Evolutionary conservation across 2,329 filamentous ascomycete genomes (phyloP), one percentile per base, ranked within the genome.

Genomic region (Epichloe aotearoae): DNA sequence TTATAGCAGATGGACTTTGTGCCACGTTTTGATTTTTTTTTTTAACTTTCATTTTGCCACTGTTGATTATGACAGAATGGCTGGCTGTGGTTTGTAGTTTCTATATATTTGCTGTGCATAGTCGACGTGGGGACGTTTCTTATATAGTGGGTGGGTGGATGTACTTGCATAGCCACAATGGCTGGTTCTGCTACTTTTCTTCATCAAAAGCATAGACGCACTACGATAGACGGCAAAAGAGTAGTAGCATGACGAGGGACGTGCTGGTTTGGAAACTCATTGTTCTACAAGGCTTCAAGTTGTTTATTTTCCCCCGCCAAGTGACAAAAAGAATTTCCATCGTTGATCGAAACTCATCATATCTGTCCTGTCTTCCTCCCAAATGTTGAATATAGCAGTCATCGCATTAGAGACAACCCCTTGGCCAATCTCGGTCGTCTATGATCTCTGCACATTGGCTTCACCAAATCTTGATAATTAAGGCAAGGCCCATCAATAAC

Each of bases 1-100:
- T 52, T 71, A 42, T 69, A 59, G 59, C 10, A 30, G 6, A 6
- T 23, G 34, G 11, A 40, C 36, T 33, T 26, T 15, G 19, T 30
- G 15, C 37, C 36, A 20, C 14, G 3, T 14, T 14, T 14, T 30
- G 17, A n/a, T 26, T n/a, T 20, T 3, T 34, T 3, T 36, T 38
- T 34, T 1, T 1, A n/a, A 1, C 36, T 17, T 47, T 20, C 3
- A 14, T 30, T 17, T 10, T 36, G 30, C 30, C 30, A 30, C 30
- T 30, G 10, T 11, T 30, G 8, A 4, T 30, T 4, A 30, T 30
- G 30, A 11, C 10, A 30, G 30, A 30, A 30, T 30, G 26, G 3
- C 26, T 30, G 26, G 26, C 8, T 30, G 26, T 30, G 26, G 8
- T 10, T 30, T 30, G 26, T 30, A 19, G 19, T 19, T 19, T 30